phyloP scores from a whole-genome alignment of 1,284 basidiomycete genomes.

The Cutaneotrichosporon daszewskae region DNA sequence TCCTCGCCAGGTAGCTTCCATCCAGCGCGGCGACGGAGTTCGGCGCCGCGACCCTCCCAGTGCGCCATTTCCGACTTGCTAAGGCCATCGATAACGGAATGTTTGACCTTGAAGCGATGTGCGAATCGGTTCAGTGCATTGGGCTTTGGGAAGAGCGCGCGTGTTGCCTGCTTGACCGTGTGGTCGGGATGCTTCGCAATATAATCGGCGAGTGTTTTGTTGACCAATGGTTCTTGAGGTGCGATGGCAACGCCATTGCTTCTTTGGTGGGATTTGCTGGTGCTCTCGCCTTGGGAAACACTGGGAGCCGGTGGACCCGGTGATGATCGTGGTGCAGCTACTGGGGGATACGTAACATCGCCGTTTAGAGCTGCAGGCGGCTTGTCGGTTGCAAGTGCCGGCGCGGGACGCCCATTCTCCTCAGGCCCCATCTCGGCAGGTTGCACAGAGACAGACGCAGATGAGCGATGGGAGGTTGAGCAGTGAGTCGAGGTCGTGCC shows the following conservation, averaged over 20 bases:
- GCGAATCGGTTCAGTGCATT: conserved; percentile 37
- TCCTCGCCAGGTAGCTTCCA: conserved; percentile 41
- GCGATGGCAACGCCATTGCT: background rate
- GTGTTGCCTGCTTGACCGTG: conserved; percentile 32
- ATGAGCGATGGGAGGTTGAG: no score
- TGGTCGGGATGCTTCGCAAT: conserved; percentile 34
- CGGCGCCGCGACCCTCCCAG: conserved; percentile 30
- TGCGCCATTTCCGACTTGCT: conserved; percentile 28
- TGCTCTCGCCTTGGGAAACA: no score
- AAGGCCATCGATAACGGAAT: conserved; percentile 44
- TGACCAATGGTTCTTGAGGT: no score
- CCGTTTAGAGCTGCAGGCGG: no score
- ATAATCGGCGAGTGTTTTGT: conserved; percentile 35
- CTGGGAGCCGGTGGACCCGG: no score
- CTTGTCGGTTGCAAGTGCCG: no score
- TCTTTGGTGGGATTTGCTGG: background rate
- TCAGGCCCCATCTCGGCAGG: no score
- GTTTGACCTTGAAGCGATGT: conserved; percentile 40
- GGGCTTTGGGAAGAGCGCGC: conserved; percentile 33
- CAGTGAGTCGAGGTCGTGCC: no score
- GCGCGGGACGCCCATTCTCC: no score
- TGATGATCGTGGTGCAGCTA: no score
- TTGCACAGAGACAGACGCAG: no score
- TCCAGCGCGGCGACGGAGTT: conserved; percentile 36
- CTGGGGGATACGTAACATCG: no score